Evolutionary conservation across 1,284 basidiomycete species (phyloP), one percentile per base, ranked within the genome.

Genomic region (Ustilago curta): DNA sequence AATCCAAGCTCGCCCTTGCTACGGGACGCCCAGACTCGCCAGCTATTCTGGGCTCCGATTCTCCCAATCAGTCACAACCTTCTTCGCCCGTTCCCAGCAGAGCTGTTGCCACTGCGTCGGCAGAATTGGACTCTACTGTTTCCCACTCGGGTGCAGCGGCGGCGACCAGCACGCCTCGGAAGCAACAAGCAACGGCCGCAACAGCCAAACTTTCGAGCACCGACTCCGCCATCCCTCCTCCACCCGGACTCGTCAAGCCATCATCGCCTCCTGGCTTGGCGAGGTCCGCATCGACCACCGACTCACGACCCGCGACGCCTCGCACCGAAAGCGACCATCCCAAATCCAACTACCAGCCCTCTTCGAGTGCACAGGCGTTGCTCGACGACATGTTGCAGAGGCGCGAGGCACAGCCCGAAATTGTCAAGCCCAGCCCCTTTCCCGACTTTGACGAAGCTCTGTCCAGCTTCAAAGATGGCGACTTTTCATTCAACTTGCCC

Each of bases 351-450:
- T 95, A 95, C 85, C 93, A 94, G 82, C 92, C 94, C 87, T 94
- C 93, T 0, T 91, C 88, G 14, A 91, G 92, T 47, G 93, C 92
- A 0, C 91, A 91, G 76, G 92, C 91, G 2, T 87, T 95, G 48
- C 87, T 95, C 52, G 93, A 94, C 69, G 93, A 95, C 79, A 89
- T 95, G 59, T 90, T 90, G 80, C 90, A 90, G 48, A 88, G 93
- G 43, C 88, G 93, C 47, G 91, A 93, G 77, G 88, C 89, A 9
- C 57, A 70, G 95, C 84, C 95, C 91, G 9, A 94, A 93, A 14
- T 47, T 19, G 60, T 62, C 56, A 71, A 77, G 56, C 80, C 79
- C 29, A 75, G 67, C 42, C 75, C 78, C 7, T 84, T 84, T 60
- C 76, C 83, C 37, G 78, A 81, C 60, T 79, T 81, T 39, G 82